phyloP scores from a whole-genome alignment of 1,284 basidiomycete genomes.

The Pascua sp. region DNA sequence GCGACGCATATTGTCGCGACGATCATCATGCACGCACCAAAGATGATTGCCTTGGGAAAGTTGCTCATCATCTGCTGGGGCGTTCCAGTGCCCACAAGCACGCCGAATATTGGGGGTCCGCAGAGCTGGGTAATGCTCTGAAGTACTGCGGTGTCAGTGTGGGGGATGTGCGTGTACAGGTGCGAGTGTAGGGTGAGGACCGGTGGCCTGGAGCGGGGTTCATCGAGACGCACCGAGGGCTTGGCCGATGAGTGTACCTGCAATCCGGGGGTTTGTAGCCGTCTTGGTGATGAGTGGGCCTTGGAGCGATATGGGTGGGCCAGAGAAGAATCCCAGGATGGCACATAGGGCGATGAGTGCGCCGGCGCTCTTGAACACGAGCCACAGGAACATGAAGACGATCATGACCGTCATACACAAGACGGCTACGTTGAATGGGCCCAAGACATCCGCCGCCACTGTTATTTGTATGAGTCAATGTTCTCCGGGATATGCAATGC shows the following conservation, averaged over 20 bases:
- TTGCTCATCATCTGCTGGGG: constrained; percentile 18
- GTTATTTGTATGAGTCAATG: too few relatives aligned
- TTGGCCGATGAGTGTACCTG: constrained; percentile 40
- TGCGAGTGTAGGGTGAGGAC: too few relatives aligned
- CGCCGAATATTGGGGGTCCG: constrained; percentile 38
- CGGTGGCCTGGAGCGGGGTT: too few relatives aligned
- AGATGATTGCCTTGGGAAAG: constrained; percentile 29
- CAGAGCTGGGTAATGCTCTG: constrained; percentile 33
- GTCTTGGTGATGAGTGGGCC: constrained; percentile 28
- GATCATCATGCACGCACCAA: constrained; percentile 26
- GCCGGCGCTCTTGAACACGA: constrained; percentile 22
- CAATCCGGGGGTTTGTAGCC: constrained; percentile 34
- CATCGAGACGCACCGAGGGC: constrained; percentile 30
- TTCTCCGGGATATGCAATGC: neutral
- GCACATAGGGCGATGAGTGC: constrained; percentile 30
- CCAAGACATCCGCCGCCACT: constrained; percentile 26
- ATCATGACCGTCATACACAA: constrained; percentile 22
- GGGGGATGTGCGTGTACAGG: neutral
- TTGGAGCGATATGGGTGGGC: constrained; percentile 37
- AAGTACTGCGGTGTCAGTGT: constrained; percentile 21
- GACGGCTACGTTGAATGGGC: constrained; percentile 35
- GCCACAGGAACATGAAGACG: constrained; percentile 35
- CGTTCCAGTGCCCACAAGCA: constrained; percentile 31
- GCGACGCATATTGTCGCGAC: constrained; percentile 12
- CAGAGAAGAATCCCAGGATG: constrained; percentile 33